These are phyloP conservation scores for Potentilla sterilis DNA, from an alignment of 306 rosid species.

Conservation along the genomic window DNA sequence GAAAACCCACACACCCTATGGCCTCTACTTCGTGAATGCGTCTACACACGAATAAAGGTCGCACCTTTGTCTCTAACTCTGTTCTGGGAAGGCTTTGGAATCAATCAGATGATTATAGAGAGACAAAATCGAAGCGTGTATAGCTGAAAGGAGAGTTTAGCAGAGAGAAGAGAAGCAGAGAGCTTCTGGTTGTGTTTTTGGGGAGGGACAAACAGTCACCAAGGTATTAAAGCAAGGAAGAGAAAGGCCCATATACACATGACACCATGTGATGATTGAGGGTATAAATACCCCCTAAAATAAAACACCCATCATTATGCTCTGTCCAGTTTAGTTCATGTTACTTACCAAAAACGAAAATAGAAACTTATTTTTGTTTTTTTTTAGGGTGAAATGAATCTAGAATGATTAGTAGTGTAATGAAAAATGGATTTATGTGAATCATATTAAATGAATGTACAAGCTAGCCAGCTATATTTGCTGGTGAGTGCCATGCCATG, in stretches of 20 bases:
- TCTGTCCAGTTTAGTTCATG: not conserved
- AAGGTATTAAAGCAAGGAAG: not conserved
- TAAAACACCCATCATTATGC: no score
- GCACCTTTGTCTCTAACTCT: not conserved
- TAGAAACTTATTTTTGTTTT: no score
- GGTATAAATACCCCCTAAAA: not conserved
- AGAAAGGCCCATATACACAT: not conserved
- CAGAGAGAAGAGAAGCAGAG: no score
- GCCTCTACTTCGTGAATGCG: not conserved
- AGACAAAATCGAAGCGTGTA: slow-evolving; percentile 11
- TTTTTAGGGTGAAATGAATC: no score
- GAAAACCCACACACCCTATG: not conserved
- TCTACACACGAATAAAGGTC: not conserved
- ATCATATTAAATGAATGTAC: not conserved
- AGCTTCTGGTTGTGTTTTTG: not conserved
- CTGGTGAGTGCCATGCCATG: not conserved
- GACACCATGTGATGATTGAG: slow-evolving; percentile 1
- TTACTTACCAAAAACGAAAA: not conserved
- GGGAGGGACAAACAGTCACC: slow-evolving; percentile 13
- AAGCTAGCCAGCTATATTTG: not conserved
- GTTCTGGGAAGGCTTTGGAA: slow-evolving; percentile 8
- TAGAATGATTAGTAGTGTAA: not conserved
- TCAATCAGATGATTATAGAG: not conserved
- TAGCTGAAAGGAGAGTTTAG: no score
- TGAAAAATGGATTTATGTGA: not conserved